Evolutionary conservation across 768 basidiomycete species (phyloP).

Genomic region (Tremella mesenterica): DNA sequence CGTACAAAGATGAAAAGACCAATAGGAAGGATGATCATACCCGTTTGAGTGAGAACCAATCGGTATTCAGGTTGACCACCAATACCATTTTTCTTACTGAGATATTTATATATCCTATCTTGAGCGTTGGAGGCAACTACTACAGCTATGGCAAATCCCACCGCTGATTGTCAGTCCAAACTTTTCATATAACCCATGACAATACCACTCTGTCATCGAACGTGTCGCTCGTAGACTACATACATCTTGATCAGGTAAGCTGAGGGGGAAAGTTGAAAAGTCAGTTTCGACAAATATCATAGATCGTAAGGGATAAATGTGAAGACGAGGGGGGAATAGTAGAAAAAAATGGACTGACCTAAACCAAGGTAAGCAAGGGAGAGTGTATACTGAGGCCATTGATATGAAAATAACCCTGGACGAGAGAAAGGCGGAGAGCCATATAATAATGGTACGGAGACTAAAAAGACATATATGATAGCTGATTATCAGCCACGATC

Average conservation of each 20-base stretch:
- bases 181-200: not conserved
- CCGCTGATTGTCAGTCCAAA: constrained; percentile 13
- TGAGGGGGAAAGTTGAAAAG: no score
- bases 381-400: constrained; percentile 24
- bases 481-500: constrained; percentile 10
- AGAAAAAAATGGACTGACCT: constrained; percentile 16
- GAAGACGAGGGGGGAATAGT: not conserved
- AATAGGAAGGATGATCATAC: constrained; percentile 36
- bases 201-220: no score
- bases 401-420: constrained; percentile 24
- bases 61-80: constrained; percentile 36
- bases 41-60: constrained; percentile 37
- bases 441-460: constrained; percentile 30
- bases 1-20: constrained; percentile 35
- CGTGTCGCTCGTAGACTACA: no score
- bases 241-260: no score
- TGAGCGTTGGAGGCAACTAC: constrained; percentile 24
- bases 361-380: constrained; percentile 34
- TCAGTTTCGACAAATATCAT: no score
- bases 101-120: constrained; percentile 34
- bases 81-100: constrained; percentile 25
- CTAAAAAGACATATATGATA: constrained; percentile 38
- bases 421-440: constrained; percentile 28
- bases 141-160: constrained; percentile 26
- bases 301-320: no score